A percentile compares a stretch with the other conserved stretches of the same genome.
These are phyloP conservation scores for Penstemon davidsonii DNA, from an alignment of 257 asterid species.

Conservation along the genomic window DNA sequence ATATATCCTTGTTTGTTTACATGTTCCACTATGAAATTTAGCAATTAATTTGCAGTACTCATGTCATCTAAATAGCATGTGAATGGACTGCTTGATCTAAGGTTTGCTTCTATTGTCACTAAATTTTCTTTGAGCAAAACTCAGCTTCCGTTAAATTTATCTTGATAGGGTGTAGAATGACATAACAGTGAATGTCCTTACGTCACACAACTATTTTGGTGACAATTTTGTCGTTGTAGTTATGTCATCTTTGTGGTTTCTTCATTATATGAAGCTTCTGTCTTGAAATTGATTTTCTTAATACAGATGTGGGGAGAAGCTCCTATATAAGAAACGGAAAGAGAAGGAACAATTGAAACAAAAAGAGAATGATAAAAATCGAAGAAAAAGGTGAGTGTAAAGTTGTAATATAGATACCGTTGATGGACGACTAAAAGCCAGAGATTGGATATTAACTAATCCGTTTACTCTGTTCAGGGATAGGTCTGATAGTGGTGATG, in stretches of 20 bases:
- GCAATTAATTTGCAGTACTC: slow-evolving; percentile 7
- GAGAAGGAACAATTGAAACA: slow-evolving; percentile 59
- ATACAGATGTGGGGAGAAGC: slow-evolving; percentile 89
- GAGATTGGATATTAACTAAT: slow-evolving; percentile 17
- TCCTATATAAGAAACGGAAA: slow-evolving; percentile 68
- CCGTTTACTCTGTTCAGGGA: slow-evolving; percentile 50
- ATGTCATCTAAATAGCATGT: background rate
- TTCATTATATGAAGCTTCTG: slow-evolving; percentile 1
- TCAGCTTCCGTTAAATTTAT: background rate
- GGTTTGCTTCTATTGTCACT: background rate
- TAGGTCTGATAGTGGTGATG: slow-evolving; percentile 64
- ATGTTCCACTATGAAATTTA: background rate
- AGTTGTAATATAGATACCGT: background rate
- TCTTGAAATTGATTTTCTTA: slow-evolving; percentile 29
- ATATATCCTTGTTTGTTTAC: background rate
- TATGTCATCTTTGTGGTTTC: slow-evolving; percentile 10
- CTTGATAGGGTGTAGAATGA: background rate
- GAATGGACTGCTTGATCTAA: background rate
- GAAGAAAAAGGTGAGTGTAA: slow-evolving; percentile 60
- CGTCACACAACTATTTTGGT: background rate
- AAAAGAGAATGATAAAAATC: slow-evolving; percentile 42
- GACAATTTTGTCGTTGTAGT: background rate
- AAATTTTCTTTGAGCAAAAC: background rate
- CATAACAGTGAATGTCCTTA: background rate
- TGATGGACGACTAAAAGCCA: background rate